These are phyloP conservation scores for Pezicula neosporulosa DNA, from an alignment of 2,329 filamentous ascomycete genomes.

Conservation along the genomic window DNA sequence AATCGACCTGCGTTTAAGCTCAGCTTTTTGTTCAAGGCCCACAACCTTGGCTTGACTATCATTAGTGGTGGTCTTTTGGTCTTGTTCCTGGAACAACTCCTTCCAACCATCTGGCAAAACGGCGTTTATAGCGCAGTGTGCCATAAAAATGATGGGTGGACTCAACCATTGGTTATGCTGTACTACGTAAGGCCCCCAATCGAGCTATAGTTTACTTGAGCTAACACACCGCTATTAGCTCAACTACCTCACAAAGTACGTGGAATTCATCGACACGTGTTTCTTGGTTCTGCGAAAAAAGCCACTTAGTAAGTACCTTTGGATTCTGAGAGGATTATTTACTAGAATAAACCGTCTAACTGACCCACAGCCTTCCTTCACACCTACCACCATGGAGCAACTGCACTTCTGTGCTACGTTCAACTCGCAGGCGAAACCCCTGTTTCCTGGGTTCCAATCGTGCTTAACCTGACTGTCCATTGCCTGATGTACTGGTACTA, in stretches of 20 bases:
- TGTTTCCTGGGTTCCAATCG: constrained; percentile 15
- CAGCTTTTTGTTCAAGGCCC: constrained; percentile 11
- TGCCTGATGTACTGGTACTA: constrained; percentile 18
- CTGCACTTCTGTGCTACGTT: constrained; percentile 11
- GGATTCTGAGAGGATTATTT: not conserved
- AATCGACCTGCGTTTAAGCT: constrained; percentile 10
- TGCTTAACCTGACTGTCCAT: constrained; percentile 11
- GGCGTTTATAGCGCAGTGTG: constrained; percentile 88
- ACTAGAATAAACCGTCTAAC: not conserved
- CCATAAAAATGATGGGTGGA: constrained; percentile 76
- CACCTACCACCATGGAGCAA: constrained; percentile 14
- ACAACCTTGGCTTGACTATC: constrained; percentile 10
- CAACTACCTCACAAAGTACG: constrained; percentile 14
- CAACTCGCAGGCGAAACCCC: constrained; percentile 11
- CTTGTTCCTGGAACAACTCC: constrained; percentile 10
- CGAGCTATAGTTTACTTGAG: not conserved
- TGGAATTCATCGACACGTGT: constrained; percentile 12
- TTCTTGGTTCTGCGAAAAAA: constrained; percentile 15
- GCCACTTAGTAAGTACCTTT: constrained; percentile 7
- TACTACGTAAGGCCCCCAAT: constrained; percentile 73
- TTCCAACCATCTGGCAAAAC: constrained; percentile 28
- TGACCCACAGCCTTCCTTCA: constrained; percentile 9
- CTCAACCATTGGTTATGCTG: constrained; percentile 80
- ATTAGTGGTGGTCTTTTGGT: constrained; percentile 8
- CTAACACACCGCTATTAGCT: constrained; percentile 3